A percentile compares a stretch with the other conserved stretches of the same genome.
phyloP scores from a whole-genome alignment of 2,329 filamentous ascomycete genomes.

The Botrytis deweyae region DNA sequence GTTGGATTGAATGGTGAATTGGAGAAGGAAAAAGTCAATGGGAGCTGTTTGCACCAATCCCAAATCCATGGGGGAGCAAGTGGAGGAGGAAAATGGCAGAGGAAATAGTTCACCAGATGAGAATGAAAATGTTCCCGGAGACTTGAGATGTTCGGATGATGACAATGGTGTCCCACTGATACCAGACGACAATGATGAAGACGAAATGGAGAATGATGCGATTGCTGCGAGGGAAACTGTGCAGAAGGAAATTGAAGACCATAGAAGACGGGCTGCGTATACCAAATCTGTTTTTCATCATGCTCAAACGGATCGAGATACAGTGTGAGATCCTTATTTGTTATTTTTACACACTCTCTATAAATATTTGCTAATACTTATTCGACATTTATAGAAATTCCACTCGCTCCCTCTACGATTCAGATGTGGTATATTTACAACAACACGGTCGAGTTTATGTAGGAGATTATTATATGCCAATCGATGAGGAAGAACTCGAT shows the following conservation, averaged over 20 bases:
- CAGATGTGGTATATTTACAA: conserved; percentile 42
- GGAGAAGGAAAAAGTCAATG: neutral
- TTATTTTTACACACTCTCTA: neutral
- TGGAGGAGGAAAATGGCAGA: neutral
- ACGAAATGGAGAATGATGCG: neutral
- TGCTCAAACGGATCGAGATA: conserved; percentile 23
- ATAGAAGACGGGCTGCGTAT: conserved; percentile 1
- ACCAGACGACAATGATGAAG: conserved; percentile 11
- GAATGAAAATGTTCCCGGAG: neutral
- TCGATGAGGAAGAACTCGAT: conserved; percentile 38
- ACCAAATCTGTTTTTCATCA: conserved; percentile 22
- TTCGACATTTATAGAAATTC: conserved; percentile 32
- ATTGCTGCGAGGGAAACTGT: conserved; percentile 1
- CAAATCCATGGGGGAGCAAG: neutral
- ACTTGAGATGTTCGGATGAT: neutral
- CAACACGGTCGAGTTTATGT: conserved; percentile 52
- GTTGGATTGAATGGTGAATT: neutral
- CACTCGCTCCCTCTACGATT: conserved; percentile 37
- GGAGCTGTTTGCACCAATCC: conserved; percentile 12
- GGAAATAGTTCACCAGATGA: neutral
- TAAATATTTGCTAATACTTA: neutral
- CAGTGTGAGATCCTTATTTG: conserved; percentile 18
- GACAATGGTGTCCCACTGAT: neutral
- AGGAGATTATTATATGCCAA: conserved; percentile 44
- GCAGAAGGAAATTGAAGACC: conserved; percentile 12